Conservation (phyloP, 495 filamentous ascomycete species). For the Aspergillus biplanus region DNA sequence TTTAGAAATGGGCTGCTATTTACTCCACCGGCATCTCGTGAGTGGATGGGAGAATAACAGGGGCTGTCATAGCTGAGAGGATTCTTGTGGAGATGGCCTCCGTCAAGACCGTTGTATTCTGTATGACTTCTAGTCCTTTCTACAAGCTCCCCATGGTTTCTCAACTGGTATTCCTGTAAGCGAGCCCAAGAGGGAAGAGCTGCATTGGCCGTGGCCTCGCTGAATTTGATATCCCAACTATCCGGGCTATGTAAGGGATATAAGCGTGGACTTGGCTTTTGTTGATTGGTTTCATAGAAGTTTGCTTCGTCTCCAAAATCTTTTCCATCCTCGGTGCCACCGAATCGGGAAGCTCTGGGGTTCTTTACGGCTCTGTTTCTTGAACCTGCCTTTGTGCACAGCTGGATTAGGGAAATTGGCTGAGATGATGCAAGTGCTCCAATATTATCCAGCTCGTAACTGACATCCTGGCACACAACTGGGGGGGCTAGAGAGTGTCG, state of each 20-base stretch:
- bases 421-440: slow-evolving; percentile 30
- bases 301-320: not conserved
- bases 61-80: slow-evolving; percentile 24
- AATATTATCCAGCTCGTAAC: slow-evolving; percentile 26
- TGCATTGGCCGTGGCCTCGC: not conserved
- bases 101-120: slow-evolving; percentile 5
- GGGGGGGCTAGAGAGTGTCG: slow-evolving; percentile 2
- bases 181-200: slow-evolving; percentile 1
- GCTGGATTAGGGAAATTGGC: slow-evolving; percentile 28
- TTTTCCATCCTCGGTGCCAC: not conserved
- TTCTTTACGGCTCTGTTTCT: slow-evolving; percentile 24
- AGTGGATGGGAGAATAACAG: slow-evolving; percentile 11
- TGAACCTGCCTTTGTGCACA: slow-evolving; percentile 21
- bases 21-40: slow-evolving; percentile 8
- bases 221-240: slow-evolving; percentile 4
- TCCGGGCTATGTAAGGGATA: slow-evolving; percentile 16
- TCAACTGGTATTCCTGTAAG: slow-evolving; percentile 13
- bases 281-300: slow-evolving; percentile 1
- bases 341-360: slow-evolving; percentile 17
- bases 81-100: slow-evolving; percentile 21
- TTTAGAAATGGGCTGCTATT: slow-evolving; percentile 24
- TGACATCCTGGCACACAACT: not conserved
- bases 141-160: not conserved
- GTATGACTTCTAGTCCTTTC: not conserved
- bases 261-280: slow-evolving; percentile 17